phyloP scores from a whole-genome alignment of 306 rosid species.

The Cucurbita pepo region DNA sequence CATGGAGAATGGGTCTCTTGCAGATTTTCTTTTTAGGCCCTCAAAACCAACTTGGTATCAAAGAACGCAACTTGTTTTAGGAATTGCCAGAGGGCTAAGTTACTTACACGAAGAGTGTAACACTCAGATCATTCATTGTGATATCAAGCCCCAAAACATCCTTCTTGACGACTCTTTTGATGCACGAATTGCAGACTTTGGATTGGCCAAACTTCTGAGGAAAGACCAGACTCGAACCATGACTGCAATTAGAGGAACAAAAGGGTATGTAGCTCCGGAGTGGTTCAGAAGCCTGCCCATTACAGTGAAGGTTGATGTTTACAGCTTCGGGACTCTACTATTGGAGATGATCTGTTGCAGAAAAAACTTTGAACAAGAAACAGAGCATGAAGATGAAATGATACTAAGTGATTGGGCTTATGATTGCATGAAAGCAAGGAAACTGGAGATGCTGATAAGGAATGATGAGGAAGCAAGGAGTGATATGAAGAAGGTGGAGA shows the following conservation, averaged over 20 bases:
- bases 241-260: conserved; percentile 1
- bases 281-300: background rate
- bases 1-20: background rate
- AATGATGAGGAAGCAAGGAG: background rate
- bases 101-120: background rate
- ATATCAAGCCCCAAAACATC: background rate
- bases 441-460: background rate
- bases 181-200: background rate
- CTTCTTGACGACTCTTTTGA: background rate
- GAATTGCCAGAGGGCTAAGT: background rate
- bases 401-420: background rate
- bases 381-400: no score
- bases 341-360: background rate
- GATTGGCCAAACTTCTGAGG: background rate
- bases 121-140: background rate
- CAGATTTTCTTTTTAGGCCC: background rate
- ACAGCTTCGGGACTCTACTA: background rate
- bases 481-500: background rate
- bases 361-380: background rate
- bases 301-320: background rate
- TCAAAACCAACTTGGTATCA: background rate
- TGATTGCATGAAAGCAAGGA: background rate
- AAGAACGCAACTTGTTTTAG: background rate
- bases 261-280: background rate
- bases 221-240: background rate